Percentiles rank a stretch among this genome's conserved stretches.
Evolutionary conservation across 306 rosid species (phyloP).

Genomic region (Medicago arabica): DNA sequence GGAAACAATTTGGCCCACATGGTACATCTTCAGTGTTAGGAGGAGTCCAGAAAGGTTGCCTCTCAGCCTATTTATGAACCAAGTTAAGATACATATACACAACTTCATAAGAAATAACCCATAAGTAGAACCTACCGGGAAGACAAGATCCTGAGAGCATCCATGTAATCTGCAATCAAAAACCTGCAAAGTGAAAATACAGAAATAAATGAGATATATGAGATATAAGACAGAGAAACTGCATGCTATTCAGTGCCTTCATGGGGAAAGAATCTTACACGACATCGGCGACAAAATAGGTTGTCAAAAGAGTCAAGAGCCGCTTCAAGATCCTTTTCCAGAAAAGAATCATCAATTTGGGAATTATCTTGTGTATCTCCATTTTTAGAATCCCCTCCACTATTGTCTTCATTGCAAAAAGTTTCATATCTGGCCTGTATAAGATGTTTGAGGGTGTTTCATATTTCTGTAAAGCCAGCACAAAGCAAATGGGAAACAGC

Average conservation of each 20-base stretch:
- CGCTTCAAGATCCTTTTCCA: constrained; percentile 94
- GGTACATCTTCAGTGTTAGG: constrained; percentile 67
- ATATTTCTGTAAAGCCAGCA: constrained; percentile 98
- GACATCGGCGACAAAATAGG: constrained; percentile 96
- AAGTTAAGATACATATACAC: constrained; percentile 29
- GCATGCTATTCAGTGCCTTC: constrained; percentile 32
- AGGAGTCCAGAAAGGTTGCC: constrained; percentile 72
- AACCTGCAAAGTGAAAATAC: constrained; percentile 60
- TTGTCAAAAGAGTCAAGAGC: constrained; percentile 98
- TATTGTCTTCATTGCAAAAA: constrained; percentile 61
- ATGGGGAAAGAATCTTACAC: constrained; percentile 56
- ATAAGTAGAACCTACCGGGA: constrained; percentile 70
- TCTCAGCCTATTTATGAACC: constrained; percentile 78
- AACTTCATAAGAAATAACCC: constrained; percentile 25
- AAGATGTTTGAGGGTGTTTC: constrained; percentile 92
- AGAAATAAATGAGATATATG: constrained; percentile 36
- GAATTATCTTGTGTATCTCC: constrained; percentile 61
- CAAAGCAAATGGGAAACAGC: constrained; percentile 90
- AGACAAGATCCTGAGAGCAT: constrained; percentile 98
- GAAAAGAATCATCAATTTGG: constrained; percentile 64
- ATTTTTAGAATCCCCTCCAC: constrained; percentile 57
- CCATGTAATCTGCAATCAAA: constrained; percentile 98
- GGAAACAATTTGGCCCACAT: constrained; percentile 87
- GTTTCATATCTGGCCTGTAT: constrained; percentile 94
- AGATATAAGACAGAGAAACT: constrained; percentile 34